phyloP scores from a whole-genome alignment of 2,329 filamentous ascomycete genomes.

The Monosporascus sp. region DNA sequence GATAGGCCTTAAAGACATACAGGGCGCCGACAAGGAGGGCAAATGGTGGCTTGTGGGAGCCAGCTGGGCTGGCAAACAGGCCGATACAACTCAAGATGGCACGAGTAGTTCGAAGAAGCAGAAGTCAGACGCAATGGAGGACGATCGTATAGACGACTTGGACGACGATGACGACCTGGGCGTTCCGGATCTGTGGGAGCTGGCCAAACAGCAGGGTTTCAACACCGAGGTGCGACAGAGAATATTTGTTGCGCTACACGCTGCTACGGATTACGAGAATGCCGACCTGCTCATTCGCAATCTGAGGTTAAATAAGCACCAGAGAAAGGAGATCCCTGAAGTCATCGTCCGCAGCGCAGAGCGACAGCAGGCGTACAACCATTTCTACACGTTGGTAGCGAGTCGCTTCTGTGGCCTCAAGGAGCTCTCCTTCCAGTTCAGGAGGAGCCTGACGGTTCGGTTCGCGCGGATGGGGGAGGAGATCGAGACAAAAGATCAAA shows the following conservation, averaged over 20 bases:
- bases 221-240: conserved; percentile 80
- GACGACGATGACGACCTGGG: conserved; percentile 38
- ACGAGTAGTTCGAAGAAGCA: conserved; percentile 1
- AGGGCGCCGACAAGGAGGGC: conserved; percentile 75
- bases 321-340: conserved; percentile 79
- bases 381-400: conserved; percentile 86
- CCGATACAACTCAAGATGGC: conserved; percentile 21
- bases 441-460: conserved; percentile 79
- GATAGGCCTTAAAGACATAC: conserved; percentile 76
- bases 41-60: conserved; percentile 99
- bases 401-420: conserved; percentile 70
- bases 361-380: conserved; percentile 80
- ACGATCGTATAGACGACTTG: conserved; percentile 14
- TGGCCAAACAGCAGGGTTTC: conserved; percentile 79
- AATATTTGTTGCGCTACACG: conserved; percentile 92
- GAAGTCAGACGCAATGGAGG: conserved; percentile 29
- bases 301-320: conserved; percentile 77
- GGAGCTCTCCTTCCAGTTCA: conserved; percentile 76
- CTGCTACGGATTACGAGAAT: conserved; percentile 76
- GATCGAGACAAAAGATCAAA: conserved; percentile 50
- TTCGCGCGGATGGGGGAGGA: conserved; percentile 83
- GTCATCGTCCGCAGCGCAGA: conserved; percentile 85
- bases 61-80: conserved; percentile 61
- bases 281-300: conserved; percentile 75
- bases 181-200: conserved; percentile 63